These are phyloP conservation scores for Globisporangium rhizosaccharum DNA, from an alignment of 352 stramenopile species.

Conservation along the genomic window DNA sequence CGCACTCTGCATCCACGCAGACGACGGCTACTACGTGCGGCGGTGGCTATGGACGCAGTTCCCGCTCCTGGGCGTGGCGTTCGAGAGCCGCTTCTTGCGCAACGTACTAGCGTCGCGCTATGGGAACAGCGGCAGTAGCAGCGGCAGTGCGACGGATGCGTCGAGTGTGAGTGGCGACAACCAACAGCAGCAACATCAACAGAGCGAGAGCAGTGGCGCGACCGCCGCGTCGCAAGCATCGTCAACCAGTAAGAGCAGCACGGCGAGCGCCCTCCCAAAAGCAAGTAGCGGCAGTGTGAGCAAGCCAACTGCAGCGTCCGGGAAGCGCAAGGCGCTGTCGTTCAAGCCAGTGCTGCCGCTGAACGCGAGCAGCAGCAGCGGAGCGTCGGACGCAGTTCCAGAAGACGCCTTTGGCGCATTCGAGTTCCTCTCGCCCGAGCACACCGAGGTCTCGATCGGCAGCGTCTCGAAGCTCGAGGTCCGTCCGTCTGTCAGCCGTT, in stretches of 20 bases:
- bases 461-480: conserved; percentile 62
- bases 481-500: neutral
- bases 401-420: conserved; percentile 47
- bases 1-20: conserved; percentile 49
- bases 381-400: conserved; percentile 12
- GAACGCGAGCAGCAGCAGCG: conserved; percentile 1
- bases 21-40: conserved; percentile 73
- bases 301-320: conserved; percentile 5
- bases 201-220: neutral
- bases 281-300: neutral
- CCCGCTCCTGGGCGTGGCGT: conserved; percentile 70
- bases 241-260: neutral
- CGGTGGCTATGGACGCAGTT: conserved; percentile 86
- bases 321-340: conserved; percentile 9
- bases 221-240: neutral
- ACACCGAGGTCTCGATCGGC: conserved; percentile 37
- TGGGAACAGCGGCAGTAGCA: conserved; percentile 2
- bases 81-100: conserved; percentile 61
- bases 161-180: neutral
- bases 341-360: conserved; percentile 4
- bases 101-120: conserved; percentile 17
- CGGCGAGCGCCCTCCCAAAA: neutral
- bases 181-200: conserved; percentile 2
- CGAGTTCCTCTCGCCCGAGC: conserved; percentile 60
- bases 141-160: neutral